Evolutionary conservation across 225 moss, liverwort and hornwort species (phyloP).

Genomic region (Physcomitrium patens): DNA sequence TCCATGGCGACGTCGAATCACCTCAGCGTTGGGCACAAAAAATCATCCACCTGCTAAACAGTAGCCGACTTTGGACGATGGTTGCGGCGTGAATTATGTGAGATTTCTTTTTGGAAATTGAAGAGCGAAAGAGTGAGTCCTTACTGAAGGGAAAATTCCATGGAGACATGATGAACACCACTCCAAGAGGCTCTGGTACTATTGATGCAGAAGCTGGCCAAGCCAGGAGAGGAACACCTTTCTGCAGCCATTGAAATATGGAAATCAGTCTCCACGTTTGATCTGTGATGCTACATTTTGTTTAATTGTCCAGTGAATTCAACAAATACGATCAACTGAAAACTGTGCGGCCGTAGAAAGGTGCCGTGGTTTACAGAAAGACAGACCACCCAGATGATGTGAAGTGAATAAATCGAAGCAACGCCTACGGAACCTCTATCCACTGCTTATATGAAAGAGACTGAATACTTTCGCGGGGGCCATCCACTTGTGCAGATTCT

Average conservation of each 20-base stretch:
- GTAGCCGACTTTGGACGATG: too few species aligned
- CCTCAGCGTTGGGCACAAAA: background rate
- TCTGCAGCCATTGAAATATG: conserved; percentile 28
- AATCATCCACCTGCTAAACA: too few species aligned
- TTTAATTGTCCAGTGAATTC: background rate
- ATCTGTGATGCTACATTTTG: background rate
- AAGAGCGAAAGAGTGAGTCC: conserved; percentile 6
- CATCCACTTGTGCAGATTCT: conserved; percentile 52
- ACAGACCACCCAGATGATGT: background rate
- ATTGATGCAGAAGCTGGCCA: conserved; percentile 39
- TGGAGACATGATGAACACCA: conserved; percentile 69
- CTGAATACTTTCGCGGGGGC: conserved; percentile 44
- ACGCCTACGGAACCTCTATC: too few species aligned
- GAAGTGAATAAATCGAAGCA: too few species aligned
- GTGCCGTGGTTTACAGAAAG: background rate
- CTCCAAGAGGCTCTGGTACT: conserved; percentile 77
- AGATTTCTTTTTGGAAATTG: too few species aligned
- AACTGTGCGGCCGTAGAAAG: background rate
- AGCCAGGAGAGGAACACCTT: background rate
- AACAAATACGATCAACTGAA: too few species aligned
- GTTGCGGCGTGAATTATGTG: too few species aligned
- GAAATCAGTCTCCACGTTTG: background rate
- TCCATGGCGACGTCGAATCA: background rate
- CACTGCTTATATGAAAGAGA: background rate
- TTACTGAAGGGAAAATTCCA: conserved; percentile 92